phyloP scores from a whole-genome alignment of 352 stramenopile genomes.

The Phytophthora multivora region DNA sequence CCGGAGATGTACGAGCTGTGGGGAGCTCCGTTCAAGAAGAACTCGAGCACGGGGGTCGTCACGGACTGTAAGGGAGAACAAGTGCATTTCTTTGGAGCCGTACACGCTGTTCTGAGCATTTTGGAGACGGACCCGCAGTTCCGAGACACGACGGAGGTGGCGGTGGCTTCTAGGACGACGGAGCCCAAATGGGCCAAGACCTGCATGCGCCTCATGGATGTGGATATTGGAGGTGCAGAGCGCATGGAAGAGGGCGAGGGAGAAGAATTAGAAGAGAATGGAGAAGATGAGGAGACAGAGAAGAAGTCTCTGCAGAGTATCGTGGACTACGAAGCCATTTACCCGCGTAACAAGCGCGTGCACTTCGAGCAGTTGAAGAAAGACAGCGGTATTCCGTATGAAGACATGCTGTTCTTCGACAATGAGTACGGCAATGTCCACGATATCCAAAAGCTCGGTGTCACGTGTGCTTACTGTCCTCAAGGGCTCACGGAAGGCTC shows the following conservation, averaged over 20 bases:
- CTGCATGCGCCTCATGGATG: conserved; percentile 77
- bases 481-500: conserved; percentile 69
- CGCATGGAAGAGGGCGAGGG: not conserved
- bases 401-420: conserved; percentile 98
- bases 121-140: conserved; percentile 75
- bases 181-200: conserved; percentile 80
- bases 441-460: conserved; percentile 67
- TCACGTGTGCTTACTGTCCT: conserved; percentile 81
- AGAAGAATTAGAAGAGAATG: not conserved
- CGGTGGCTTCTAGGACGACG: conserved; percentile 75
- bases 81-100: conserved; percentile 80
- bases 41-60: conserved; percentile 60
- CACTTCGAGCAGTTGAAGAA: conserved; percentile 94
- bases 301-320: conserved; percentile 61
- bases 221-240: conserved; percentile 53
- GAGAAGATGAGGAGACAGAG: conserved; percentile 1
- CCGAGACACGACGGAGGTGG: conserved; percentile 54
- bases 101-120: conserved; percentile 73
- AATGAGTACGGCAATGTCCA: conserved; percentile 88
- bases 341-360: conserved; percentile 83
- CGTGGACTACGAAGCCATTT: conserved; percentile 83
- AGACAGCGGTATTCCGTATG: conserved; percentile 89
- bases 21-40: conserved; percentile 79
- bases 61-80: conserved; percentile 70
- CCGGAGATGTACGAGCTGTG: conserved; percentile 89